Base-by-base conservation (phyloP, 495 filamentous ascomycete genomes). In the Rostrohypoxylon terebratum region DNA sequence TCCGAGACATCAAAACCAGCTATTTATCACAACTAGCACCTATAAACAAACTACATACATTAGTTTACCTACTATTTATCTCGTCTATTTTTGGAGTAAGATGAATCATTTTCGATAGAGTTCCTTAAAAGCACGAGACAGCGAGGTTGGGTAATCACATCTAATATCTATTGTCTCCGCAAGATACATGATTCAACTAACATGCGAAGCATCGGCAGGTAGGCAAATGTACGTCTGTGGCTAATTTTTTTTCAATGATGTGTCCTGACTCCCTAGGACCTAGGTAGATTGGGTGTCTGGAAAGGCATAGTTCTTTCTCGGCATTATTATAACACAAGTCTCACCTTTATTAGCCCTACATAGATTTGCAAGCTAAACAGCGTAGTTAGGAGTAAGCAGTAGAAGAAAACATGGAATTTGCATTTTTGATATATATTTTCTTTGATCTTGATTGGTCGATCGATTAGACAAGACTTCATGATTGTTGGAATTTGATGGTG, bases 1-100 rank as follows among this genome's bases (percentile, higher is more conserved):
- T 72, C 58, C 67, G 50, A 72, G 58, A 72, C 69, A 66, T 59
- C 11, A 4, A 51, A 63, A 33, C 61, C 60, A 42, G 11, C 50
- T 31, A 33, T 33, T 54, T 33, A 54, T n/a, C 25, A 14, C 31
- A 53, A 11, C 25, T 31, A 33, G 23, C 4, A 20, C 4, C 20
- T n/a, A 34, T 34, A 36, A 36, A 36, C 5, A 55, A 55, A 31
- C 7, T 20, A 36, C 20, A 34, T 21, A 20, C 9, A 55, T 55
- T 18, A 10, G 16, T 16, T 25, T n/a, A 54, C 1, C 50, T 5
- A 31, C 8, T 18, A 18, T 20, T 1, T 45, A 2, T n/a, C 3
- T 9, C 42, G 4, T 45, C 3, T 20, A 9, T 20, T 7, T 45
- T 20, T 4, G 18, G 4, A 2, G 18, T 6, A 7, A 45, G n/a